Evolutionary conservation across 2,329 filamentous ascomycete species (phyloP), one percentile per base, ranked within the genome.

Genomic region (Diaporthe batatas): DNA sequence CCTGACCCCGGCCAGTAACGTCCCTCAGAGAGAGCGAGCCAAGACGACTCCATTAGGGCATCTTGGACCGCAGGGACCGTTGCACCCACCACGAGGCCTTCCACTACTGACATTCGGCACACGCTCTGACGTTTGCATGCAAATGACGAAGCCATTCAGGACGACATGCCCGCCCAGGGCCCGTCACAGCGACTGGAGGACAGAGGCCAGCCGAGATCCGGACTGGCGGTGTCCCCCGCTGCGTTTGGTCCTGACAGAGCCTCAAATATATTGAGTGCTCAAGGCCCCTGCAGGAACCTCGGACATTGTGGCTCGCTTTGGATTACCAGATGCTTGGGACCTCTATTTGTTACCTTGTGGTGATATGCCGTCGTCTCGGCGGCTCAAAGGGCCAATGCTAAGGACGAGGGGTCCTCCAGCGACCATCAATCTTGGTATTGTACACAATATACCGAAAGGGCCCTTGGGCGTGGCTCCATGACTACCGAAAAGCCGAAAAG

Each of bases 121-220:
- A 67, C 32, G 62, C 62, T 39, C 62, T 67, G 62, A 67, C 62
- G 62, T 53, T 39, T 53, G 21, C n/a, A 32, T 39, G 32, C 32
- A 67, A 53, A 67, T 67, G 62, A 67, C 62, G 62, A 67, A 39
- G 62, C 62, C 62, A 25, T 25, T 6, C 44, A 67, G 44, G 62
- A 67, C 32, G 32, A 51, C 44, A 21, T 67, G 44, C 29, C 44
- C n/a, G 44, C 62, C 62, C 47, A 18, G 62, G 62, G 62, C 39
- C 47, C 44, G 55, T 53, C 55, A 51, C 39, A 62, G 5, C 34
- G 32, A 51, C 23, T 62, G 34, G 34, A 70, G 34, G 67, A 39
- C 39, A 51, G 39, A 51, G 47, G 23, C 29, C 49, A 53, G 55
- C 55, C 55, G 68, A 44, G 32, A 42, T 70, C 55, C 55, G 55